A percentile compares a stretch with the other conserved stretches of the same genome.
Conservation (phyloP, 768 basidiomycete species). For the Calocera cornea region DNA sequence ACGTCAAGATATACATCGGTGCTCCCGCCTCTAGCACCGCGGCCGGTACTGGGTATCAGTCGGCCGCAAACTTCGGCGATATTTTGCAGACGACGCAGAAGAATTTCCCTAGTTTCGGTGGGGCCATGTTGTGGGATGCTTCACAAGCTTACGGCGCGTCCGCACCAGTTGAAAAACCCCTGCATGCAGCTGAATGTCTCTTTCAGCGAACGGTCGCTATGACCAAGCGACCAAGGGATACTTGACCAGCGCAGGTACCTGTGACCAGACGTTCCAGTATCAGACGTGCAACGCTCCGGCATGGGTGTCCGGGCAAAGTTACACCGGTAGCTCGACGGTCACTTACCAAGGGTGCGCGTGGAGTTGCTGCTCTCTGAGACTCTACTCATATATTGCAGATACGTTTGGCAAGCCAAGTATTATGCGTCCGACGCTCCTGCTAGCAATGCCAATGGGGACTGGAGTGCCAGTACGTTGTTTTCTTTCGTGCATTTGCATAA, state of each 20-base stretch:
- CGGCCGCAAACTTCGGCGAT: slow-evolving; percentile 32
- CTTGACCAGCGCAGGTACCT: slow-evolving; percentile 8
- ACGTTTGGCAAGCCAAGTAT: slow-evolving; percentile 59
- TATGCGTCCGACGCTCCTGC: slow-evolving; percentile 38
- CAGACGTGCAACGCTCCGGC: slow-evolving; percentile 43
- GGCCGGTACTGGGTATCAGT: slow-evolving; percentile 48
- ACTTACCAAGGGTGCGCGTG: background rate
- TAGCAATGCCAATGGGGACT: slow-evolving; percentile 40
- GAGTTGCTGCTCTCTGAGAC: background rate
- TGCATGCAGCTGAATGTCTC: slow-evolving; percentile 34
- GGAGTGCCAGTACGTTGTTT: slow-evolving; percentile 43
- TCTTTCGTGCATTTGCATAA: no score
- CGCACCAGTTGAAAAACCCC: slow-evolving; percentile 39
- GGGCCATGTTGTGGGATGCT: slow-evolving; percentile 39
- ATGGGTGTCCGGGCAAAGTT: slow-evolving; percentile 36
- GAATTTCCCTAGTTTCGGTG: slow-evolving; percentile 53
- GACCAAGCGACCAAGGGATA: slow-evolving; percentile 8
- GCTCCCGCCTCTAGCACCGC: slow-evolving; percentile 46
- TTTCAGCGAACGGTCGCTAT: background rate
- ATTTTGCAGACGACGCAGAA: slow-evolving; percentile 39
- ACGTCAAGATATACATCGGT: slow-evolving; percentile 53
- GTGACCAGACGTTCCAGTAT: slow-evolving; percentile 55
- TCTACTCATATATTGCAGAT: slow-evolving; percentile 24
- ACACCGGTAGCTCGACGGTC: slow-evolving; percentile 33
- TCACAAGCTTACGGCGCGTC: slow-evolving; percentile 33